Base-by-base conservation (phyloP, 2,329 filamentous ascomycete species). In the Claviceps fusiformis region DNA sequence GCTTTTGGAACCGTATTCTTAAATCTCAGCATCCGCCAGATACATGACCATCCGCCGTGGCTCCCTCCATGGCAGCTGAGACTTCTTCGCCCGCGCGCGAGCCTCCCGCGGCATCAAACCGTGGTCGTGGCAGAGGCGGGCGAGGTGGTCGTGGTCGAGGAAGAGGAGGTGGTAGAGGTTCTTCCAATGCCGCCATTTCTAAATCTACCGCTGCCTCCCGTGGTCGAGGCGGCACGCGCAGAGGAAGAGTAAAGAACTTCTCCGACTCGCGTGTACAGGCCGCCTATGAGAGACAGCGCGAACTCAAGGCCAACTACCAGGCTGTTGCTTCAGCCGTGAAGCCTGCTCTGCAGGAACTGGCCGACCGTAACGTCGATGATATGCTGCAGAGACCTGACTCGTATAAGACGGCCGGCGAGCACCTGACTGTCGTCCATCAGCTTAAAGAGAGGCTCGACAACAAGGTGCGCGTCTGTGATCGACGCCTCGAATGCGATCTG, bases 261-360 rank as follows among this genome's bases (percentile, higher is more conserved):
- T 70, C 73, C 57, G 75, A 78, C 59, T 69, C 73, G 58, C 75
- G 73, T 59, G 74, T 77, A 54, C 80, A 82, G 64, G 79, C 78
- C 52, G 75, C 76, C 55, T 78, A 80, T 60, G 79, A 82, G 65
- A 81, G 85, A 54, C 80, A 84, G 64, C 76, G 84, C 60, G 78
- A 85, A 61, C 73, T 88, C 62, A 85, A 85, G 67, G 80, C 81
- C 55, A 75, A 75, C 29, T 88, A 81, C 67, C 76, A 80, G n/a
- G 72, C 77, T 56, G 77, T 88, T 53, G 76, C 81, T 56, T 77
- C 80, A 61, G 74, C 78, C 35, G 69, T 86, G 61, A 87, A 85
- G 66, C 79, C 80, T 17, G 76, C 82, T 10, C 72, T 87, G 15
- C 80, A 82, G 56, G 83, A 87, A 63, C 73, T 89, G 24, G 82